Evolutionary conservation across 192 early-diverging fungal genomes (phyloP), one percentile per base, ranked within the genome.

Genomic region (Coemansia sp.): DNA sequence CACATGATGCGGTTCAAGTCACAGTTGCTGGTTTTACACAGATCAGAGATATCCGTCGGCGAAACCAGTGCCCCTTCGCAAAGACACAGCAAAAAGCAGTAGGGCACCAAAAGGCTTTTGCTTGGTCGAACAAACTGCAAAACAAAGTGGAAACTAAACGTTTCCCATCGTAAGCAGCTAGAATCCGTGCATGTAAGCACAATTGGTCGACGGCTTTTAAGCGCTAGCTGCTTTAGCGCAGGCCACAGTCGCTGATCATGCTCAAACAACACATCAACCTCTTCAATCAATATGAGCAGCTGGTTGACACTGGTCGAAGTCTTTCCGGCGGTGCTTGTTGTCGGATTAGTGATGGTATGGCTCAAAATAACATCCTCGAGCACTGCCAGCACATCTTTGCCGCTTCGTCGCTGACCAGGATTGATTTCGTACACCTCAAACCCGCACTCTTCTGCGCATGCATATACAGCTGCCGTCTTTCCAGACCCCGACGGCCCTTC

Each of bases 181-280:
- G 45, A 38, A 28, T 67, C 66, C 68, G 88, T 89, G 72, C 92
- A 92, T 0, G 89, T 93, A 71, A 95, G 84, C n/a, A 93, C 84
- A 28, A 95, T 92, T 0, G 93, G 93, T 1, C 92, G 82, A 36
- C 86, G 88, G 75, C 88, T 90, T 49, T 85, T 88, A 40, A 86
- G 80, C 16, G 90, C 83, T 32, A 95, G 69, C 45, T 85, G 81
- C 58, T 84, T 82, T 10, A 95, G 83, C 1, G 87, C 88, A 1
- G 85, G 67, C 91, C 92, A 93, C 36, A 93, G 88, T 3, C 89
- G 88, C 45, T 88, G 88, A 66, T 95, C 93, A 28, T 90, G 86
- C 34, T 93, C 90, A 84, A 88, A 93, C 6, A 93, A 64, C 12
- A 93, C 75, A 66, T 95, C 93, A 1, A 89, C 88, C 33, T 95